Conservation (phyloP, 1,139 yeast genomes). For the Geotrichum phurueaensis region DNA sequence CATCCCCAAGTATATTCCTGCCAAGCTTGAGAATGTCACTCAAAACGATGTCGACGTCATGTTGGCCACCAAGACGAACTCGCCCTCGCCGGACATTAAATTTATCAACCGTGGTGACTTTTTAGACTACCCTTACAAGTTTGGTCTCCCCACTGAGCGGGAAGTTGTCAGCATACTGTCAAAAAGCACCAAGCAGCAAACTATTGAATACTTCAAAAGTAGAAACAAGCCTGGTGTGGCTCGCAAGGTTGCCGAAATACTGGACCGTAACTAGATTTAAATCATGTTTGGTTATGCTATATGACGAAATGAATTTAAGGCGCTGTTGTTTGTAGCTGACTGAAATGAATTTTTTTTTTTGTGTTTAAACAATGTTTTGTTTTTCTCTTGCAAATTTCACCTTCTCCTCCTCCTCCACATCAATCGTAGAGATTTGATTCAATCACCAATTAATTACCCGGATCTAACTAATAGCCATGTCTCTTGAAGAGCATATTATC, state of each 20-base stretch:
- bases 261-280: slow-evolving; percentile 38
- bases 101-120: slow-evolving; percentile 48
- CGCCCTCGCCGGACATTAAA: slow-evolving; percentile 33
- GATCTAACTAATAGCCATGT: slow-evolving; percentile 1
- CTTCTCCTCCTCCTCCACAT: not conserved
- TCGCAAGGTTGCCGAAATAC: slow-evolving; percentile 49
- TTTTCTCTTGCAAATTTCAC: not conserved
- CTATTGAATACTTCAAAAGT: slow-evolving; percentile 55
- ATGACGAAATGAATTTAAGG: not conserved
- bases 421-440: not conserved
- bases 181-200: slow-evolving; percentile 63
- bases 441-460: not conserved
- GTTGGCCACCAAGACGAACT: slow-evolving; percentile 23
- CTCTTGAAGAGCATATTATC: slow-evolving; percentile 14
- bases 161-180: slow-evolving; percentile 43
- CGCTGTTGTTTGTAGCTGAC: not conserved
- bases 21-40: slow-evolving; percentile 34
- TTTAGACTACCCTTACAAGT: slow-evolving; percentile 62
- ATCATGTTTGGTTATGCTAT: slow-evolving; percentile 46
- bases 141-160: slow-evolving; percentile 70
- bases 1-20: slow-evolving; percentile 49
- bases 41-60: slow-evolving; percentile 1
- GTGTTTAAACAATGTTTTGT: not conserved
- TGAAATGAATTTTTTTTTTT: not conserved
- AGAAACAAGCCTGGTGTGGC: slow-evolving; percentile 58